Evolutionary conservation across 345 rosid species (phyloP).

Genomic region (Eucalyptus cladocalyx): DNA sequence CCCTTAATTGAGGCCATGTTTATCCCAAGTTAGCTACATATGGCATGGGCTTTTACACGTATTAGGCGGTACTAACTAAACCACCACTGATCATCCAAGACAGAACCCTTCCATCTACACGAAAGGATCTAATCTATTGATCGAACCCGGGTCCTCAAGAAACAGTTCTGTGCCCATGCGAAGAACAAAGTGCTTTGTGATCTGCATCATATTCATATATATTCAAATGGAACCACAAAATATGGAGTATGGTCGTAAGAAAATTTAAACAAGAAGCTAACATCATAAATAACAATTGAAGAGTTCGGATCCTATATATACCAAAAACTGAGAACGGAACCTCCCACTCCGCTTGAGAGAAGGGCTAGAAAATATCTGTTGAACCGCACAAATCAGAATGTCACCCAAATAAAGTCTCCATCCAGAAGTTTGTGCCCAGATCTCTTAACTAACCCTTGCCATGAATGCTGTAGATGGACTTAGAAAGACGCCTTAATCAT

Average conservation of each 20-base stretch:
- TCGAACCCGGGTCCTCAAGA: not conserved
- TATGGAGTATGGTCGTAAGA: not conserved
- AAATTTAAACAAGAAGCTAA: not conserved
- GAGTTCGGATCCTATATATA: not conserved
- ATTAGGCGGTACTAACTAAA: not conserved
- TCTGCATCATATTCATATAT: not conserved
- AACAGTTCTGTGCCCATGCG: not conserved
- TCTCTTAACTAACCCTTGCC: not conserved
- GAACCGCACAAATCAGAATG: not conserved
- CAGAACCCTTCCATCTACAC: not conserved
- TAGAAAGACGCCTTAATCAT: not conserved
- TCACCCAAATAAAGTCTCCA: not conserved
- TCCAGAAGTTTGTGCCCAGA: not conserved
- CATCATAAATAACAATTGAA: not conserved
- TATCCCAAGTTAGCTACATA: not conserved
- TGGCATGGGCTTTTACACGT: not conserved
- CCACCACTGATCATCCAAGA: not conserved
- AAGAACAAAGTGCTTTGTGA: not conserved
- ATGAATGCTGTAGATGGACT: not conserved
- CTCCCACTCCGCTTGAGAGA: not conserved
- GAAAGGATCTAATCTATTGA: not conserved
- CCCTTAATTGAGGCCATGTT: not conserved
- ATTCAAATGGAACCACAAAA: not conserved
- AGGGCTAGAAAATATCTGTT: not conserved
- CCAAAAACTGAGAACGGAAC: not conserved